Evolutionary conservation across 1,284 basidiomycete species (phyloP).

Genomic region (Puccinia triticina): DNA sequence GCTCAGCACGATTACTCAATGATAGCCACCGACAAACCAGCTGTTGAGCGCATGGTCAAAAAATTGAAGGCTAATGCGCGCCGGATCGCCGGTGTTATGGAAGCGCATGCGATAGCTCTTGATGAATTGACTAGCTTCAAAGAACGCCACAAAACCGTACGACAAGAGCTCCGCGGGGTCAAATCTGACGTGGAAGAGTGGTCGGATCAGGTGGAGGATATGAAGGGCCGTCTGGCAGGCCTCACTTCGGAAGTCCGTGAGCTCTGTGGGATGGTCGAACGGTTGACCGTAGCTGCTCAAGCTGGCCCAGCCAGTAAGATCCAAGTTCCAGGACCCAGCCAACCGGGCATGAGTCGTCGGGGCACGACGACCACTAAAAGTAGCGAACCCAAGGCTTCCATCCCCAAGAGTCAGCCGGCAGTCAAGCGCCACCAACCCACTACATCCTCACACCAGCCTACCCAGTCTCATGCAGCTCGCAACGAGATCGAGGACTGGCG

Average conservation of each 20-base stretch:
- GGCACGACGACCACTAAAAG: constrained; percentile 6
- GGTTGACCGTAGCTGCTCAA: constrained; percentile 11
- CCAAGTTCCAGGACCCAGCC: not conserved
- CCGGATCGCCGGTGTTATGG: constrained; percentile 30
- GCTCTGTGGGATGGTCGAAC: constrained; percentile 38
- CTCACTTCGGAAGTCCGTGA: constrained; percentile 43
- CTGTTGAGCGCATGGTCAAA: constrained; percentile 30
- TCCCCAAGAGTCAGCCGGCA: constrained; percentile 38
- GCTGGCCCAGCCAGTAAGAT: not conserved
- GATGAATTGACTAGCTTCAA: constrained; percentile 44
- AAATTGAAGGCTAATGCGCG: constrained; percentile 33
- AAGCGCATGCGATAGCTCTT: constrained; percentile 43
- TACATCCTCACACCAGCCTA: constrained; percentile 1
- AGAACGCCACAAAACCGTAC: constrained; percentile 16
- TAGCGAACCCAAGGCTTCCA: constrained; percentile 14
- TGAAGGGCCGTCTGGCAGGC: constrained; percentile 43
- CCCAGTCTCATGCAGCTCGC: constrained; percentile 21
- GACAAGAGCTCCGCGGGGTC: constrained; percentile 34
- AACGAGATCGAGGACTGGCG: constrained; percentile 49
- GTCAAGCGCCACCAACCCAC: constrained; percentile 17
- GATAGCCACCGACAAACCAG: not conserved
- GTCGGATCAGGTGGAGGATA: constrained; percentile 34
- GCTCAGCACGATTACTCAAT: not conserved
- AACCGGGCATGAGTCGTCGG: constrained; percentile 31
- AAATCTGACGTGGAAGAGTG: constrained; percentile 32